phyloP scores from a whole-genome alignment of 371 early-diverging fungal genomes.

The Haplosporangium sp. region DNA sequence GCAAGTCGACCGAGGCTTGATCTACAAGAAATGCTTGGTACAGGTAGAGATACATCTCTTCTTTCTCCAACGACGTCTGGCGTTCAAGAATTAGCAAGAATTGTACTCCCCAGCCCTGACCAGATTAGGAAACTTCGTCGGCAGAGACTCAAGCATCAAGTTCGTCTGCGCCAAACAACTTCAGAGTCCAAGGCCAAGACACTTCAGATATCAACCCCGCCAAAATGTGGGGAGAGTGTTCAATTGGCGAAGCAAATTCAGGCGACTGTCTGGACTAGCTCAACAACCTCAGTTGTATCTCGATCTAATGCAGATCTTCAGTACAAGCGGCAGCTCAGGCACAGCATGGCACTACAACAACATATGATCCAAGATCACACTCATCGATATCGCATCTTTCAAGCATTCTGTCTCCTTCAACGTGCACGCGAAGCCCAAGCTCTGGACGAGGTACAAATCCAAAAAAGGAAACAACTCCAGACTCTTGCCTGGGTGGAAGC shows the following conservation, averaged over 20 bases:
- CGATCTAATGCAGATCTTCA: conserved; percentile 29
- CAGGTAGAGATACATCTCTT: not conserved
- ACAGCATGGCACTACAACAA: conserved; percentile 39
- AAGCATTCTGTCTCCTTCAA: conserved; percentile 44
- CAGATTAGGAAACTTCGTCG: conserved; percentile 42
- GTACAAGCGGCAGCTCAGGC: conserved; percentile 41
- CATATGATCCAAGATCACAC: conserved; percentile 50
- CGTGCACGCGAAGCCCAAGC: conserved; percentile 50
- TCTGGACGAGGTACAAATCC: conserved; percentile 35
- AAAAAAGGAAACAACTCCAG: conserved; percentile 31
- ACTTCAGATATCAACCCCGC: not conserved
- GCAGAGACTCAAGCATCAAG: conserved; percentile 41
- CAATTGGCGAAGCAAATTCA: conserved; percentile 18
- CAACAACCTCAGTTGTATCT: conserved; percentile 32
- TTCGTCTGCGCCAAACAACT: conserved; percentile 37
- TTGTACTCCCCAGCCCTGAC: conserved; percentile 28
- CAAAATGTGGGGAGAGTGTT: not conserved
- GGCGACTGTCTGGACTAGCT: conserved; percentile 28
- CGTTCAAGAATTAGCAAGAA: conserved; percentile 21
- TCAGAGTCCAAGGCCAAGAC: conserved; percentile 12
- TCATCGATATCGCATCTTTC: conserved; percentile 46
- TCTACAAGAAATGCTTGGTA: conserved; percentile 20
- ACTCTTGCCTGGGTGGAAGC: conserved; percentile 53
- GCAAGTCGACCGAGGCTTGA: conserved; percentile 11
- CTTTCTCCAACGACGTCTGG: not conserved